phyloP scores from a whole-genome alignment of 2,329 filamentous ascomycete species.

The Paracorniculantispora psalliotae region DNA sequence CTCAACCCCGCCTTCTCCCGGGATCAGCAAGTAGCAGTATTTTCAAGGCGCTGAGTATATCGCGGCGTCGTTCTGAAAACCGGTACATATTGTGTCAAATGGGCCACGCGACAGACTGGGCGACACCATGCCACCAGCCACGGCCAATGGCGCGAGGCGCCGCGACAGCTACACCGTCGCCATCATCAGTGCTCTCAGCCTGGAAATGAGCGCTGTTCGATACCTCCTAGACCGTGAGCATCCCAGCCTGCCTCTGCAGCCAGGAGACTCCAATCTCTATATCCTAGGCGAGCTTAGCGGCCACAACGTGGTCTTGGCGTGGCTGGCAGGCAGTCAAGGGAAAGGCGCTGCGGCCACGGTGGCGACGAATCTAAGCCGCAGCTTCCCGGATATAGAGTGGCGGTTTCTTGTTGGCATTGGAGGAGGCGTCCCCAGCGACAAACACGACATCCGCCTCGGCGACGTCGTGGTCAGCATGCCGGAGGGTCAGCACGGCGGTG shows the following conservation, averaged over 20 bases:
- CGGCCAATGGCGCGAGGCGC: slow-evolving; percentile 68
- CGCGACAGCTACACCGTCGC: neutral
- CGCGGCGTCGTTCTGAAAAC: too few species aligned
- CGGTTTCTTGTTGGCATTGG: slow-evolving; percentile 24
- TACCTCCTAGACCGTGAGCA: slow-evolving; percentile 55
- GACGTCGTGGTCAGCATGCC: slow-evolving; percentile 18
- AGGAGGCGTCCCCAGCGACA: slow-evolving; percentile 19
- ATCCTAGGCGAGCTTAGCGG: slow-evolving; percentile 12
- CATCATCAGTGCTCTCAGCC: slow-evolving; percentile 33
- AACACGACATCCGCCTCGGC: slow-evolving; percentile 15
- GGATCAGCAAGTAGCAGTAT: too few species aligned
- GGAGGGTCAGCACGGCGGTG: neutral
- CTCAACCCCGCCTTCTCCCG: too few species aligned
- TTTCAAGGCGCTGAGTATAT: too few species aligned
- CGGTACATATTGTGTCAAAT: too few species aligned
- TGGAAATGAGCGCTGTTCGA: neutral
- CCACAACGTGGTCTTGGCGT: slow-evolving; percentile 17
- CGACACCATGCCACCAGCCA: slow-evolving; percentile 66
- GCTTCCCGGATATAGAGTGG: slow-evolving; percentile 11
- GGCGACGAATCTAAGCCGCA: slow-evolving; percentile 13
- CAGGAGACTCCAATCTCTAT: slow-evolving; percentile 16
- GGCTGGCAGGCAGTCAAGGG: slow-evolving; percentile 12
- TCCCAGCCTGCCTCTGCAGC: slow-evolving; percentile 69
- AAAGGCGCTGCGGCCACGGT: neutral
- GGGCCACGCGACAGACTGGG: too few species aligned